A percentile compares a stretch with the other conserved stretches of the same genome.
Evolutionary conservation across 768 basidiomycete genomes (phyloP).

Genomic region (Tulasnella sp.): DNA sequence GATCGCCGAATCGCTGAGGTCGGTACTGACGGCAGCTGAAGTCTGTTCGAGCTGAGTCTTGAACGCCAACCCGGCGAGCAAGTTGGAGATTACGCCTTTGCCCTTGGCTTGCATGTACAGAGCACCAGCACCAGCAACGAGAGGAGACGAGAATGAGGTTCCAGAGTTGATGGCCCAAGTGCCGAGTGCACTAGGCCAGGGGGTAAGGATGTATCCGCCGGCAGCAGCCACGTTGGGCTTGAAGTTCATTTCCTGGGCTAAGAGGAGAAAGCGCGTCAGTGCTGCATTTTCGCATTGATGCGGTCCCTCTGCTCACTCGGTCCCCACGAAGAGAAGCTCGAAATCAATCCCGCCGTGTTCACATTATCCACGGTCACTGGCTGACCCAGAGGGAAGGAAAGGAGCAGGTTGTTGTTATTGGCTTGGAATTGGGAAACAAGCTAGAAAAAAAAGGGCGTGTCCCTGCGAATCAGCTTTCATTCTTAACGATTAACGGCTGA

Average conservation of each 20-base stretch:
- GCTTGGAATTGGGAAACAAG: constrained; percentile 17
- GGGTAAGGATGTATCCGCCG: constrained; percentile 22
- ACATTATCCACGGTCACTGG: constrained; percentile 26
- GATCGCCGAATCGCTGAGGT: constrained; percentile 15
- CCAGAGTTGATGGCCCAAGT: constrained; percentile 16
- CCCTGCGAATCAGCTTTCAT: background rate
- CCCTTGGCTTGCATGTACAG: constrained; percentile 24
- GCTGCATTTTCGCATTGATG: background rate
- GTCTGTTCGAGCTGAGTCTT: constrained; percentile 24
- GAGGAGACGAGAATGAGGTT: constrained; percentile 25
- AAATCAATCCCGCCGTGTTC: constrained; percentile 28
- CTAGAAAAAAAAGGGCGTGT: background rate
- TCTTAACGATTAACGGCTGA: too few relatives aligned
- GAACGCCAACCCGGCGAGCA: constrained; percentile 2
- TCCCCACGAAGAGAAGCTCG: constrained; percentile 29
- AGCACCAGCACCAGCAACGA: constrained; percentile 23
- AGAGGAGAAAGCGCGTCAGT: background rate
- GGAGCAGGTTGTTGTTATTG: background rate
- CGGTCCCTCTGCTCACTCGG: constrained; percentile 25
- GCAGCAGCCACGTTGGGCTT: constrained; percentile 30
- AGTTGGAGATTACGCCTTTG: background rate
- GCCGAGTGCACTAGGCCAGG: constrained; percentile 22
- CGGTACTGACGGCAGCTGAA: constrained; percentile 9
- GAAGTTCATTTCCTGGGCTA: constrained; percentile 29
- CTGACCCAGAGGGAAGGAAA: constrained; percentile 15